Percentiles rank a stretch among this genome's conserved stretches.
Evolutionary conservation across 73 alveolate genomes (phyloP).

Genomic region (Paramecium biaurelia): DNA sequence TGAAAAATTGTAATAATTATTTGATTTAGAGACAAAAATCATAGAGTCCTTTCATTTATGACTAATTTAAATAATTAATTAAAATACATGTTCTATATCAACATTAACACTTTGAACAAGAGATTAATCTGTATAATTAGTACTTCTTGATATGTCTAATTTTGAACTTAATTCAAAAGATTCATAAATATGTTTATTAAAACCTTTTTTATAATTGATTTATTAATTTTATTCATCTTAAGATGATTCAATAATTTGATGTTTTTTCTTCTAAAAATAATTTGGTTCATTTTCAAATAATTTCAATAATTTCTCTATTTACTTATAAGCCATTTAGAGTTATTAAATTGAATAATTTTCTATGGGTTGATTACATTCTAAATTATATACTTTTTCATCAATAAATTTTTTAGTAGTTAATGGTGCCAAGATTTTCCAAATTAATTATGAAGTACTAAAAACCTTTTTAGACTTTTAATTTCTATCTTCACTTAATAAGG

Average conservation of each 20-base stretch:
- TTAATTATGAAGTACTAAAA: background rate
- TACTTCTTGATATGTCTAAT: background rate
- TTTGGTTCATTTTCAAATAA: background rate
- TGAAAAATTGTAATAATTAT: background rate
- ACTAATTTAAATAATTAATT: background rate
- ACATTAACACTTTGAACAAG: background rate
- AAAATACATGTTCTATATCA: constrained; percentile 28
- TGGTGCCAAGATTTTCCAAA: background rate
- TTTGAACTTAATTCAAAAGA: background rate
- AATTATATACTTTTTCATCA: background rate
- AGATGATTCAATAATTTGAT: background rate
- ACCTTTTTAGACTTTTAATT: background rate
- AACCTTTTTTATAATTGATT: background rate
- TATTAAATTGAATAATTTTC: background rate
- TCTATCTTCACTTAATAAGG: background rate
- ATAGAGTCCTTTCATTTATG: background rate
- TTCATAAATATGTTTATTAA: background rate
- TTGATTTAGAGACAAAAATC: background rate
- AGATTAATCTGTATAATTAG: background rate
- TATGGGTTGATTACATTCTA: background rate
- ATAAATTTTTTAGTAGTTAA: background rate
- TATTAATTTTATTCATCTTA: background rate
- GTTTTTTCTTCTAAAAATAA: background rate
- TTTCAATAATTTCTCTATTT: background rate
- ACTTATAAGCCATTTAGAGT: background rate